Evolutionary conservation across 2,329 filamentous ascomycete genomes (phyloP).

Genomic region (Aspergillus luchuensis): DNA sequence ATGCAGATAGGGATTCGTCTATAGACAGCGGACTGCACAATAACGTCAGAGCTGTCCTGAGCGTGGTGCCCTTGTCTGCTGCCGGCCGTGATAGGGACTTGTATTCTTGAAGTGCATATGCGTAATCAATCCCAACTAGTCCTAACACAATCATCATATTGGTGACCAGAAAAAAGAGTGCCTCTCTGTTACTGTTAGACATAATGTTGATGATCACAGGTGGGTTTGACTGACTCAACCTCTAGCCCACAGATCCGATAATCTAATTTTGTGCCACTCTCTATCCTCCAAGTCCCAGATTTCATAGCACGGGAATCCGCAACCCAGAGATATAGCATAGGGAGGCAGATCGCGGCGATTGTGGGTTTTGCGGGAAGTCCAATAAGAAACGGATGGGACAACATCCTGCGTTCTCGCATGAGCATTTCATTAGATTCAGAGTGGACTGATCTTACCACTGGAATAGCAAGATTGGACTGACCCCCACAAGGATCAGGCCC

Average conservation of each 20-base stretch:
- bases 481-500: constrained; percentile 70
- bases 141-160: constrained; percentile 72
- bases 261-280: constrained; percentile 66
- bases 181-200: constrained; percentile 51
- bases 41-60: background rate
- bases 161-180: constrained; percentile 70
- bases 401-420: background rate
- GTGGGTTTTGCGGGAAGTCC: constrained; percentile 61
- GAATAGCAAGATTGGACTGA: constrained; percentile 64
- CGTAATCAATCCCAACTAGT: constrained; percentile 68
- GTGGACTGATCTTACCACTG: constrained; percentile 58
- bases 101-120: constrained; percentile 59
- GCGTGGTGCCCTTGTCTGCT: constrained; percentile 27
- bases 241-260: constrained; percentile 65
- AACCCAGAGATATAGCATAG: constrained; percentile 71
- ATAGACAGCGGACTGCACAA: constrained; percentile 49
- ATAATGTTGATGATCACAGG: background rate
- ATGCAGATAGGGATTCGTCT: constrained; percentile 56
- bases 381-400: constrained; percentile 62
- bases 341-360: constrained; percentile 60
- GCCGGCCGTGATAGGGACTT: background rate
- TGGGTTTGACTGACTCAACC: constrained; percentile 53
- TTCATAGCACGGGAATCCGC: constrained; percentile 69
- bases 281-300: constrained; percentile 72
- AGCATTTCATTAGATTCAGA: constrained; percentile 26